These are phyloP conservation scores for Solanum medicagineum DNA, from an alignment of 257 asterid genomes.

Conservation along the genomic window DNA sequence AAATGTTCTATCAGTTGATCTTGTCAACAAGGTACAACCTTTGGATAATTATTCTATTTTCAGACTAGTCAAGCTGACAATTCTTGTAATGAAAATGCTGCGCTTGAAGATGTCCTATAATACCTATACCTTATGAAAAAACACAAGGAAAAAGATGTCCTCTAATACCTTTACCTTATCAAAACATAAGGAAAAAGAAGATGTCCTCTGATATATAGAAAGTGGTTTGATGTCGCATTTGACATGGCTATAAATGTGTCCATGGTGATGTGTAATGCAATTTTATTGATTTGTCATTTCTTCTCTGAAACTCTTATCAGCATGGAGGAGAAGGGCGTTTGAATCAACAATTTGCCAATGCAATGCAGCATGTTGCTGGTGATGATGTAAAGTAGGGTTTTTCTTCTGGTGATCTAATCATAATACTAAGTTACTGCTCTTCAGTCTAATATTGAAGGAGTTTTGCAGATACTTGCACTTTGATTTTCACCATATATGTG, in stretches of 20 bases:
- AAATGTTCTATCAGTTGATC: conserved; percentile 69
- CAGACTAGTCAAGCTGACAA: neutral
- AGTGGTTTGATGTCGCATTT: neutral
- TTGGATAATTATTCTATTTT: neutral
- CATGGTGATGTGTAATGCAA: neutral
- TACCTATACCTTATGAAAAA: neutral
- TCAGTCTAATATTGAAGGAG: conserved; percentile 6
- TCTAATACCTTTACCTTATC: neutral
- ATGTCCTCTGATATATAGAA: neutral
- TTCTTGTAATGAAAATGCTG: neutral
- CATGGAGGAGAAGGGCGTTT: conserved; percentile 84
- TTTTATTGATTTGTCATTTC: neutral
- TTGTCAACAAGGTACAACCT: conserved; percentile 57
- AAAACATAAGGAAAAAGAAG: neutral
- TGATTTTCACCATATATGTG: conserved; percentile 92
- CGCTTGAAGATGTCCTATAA: neutral
- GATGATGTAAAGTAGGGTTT: conserved; percentile 61
- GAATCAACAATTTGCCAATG: conserved; percentile 43
- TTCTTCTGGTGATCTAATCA: neutral
- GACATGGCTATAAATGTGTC: neutral
- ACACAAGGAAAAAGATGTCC: neutral
- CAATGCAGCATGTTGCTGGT: conserved; percentile 50
- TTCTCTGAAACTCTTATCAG: conserved; percentile 20
- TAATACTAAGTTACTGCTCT: neutral
- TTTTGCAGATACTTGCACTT: conserved; percentile 78